A percentile compares a stretch with the other conserved stretches of the same genome.
phyloP scores from a whole-genome alignment of 257 asterid species.

The Anisodus tanguticus region DNA sequence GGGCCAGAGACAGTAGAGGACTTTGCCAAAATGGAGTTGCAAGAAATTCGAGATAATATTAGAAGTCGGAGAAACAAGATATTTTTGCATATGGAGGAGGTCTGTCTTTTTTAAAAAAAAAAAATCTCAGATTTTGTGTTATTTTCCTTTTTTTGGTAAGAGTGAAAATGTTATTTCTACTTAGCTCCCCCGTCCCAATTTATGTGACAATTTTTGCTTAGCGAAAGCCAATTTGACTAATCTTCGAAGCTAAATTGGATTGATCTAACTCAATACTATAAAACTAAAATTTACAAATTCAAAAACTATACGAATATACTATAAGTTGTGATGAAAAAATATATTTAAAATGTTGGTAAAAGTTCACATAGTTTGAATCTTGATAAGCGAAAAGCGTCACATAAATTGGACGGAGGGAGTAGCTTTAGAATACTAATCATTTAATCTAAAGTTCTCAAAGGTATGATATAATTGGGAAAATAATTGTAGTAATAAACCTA shows the following conservation, averaged over 20 bases:
- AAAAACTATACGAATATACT: no score
- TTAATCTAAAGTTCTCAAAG: background rate
- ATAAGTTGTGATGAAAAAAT: no score
- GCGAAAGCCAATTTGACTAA: no score
- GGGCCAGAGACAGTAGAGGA: slow-evolving; percentile 95
- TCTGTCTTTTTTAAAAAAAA: slow-evolving; percentile 26
- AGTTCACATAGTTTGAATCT: no score
- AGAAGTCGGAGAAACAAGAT: slow-evolving; percentile 89
- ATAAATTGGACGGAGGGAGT: background rate
- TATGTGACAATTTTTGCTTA: no score
- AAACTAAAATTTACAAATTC: no score
- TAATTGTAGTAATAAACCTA: background rate
- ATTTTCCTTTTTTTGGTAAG: background rate
- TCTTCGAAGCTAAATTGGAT: no score
- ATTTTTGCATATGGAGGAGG: slow-evolving; percentile 98
- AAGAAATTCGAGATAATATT: slow-evolving; percentile 88
- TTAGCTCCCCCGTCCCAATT: background rate
- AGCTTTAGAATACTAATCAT: background rate
- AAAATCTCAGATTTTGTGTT: background rate
- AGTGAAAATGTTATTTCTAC: background rate
- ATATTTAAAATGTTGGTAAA: no score
- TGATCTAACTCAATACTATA: no score
- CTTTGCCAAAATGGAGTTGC: slow-evolving; percentile 84
- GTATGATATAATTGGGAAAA: background rate
- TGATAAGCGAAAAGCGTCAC: no score